phyloP scores from a whole-genome alignment of 2,329 filamentous ascomycete species.

The Chaetothyriales sp. region DNA sequence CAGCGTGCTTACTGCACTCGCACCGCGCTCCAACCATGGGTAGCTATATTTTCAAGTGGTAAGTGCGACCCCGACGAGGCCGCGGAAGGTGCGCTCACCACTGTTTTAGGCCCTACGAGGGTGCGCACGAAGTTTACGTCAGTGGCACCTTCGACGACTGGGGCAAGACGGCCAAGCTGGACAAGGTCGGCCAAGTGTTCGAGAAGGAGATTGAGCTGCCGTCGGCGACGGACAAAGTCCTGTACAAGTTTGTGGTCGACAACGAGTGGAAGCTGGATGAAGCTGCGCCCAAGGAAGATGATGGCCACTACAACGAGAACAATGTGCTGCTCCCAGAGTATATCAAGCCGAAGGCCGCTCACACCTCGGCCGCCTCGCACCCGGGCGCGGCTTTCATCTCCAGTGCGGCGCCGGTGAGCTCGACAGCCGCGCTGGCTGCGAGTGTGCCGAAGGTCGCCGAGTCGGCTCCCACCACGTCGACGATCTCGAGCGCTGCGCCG shows the following conservation, averaged over 20 bases:
- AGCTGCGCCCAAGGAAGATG: constrained; percentile 66
- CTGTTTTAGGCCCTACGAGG: constrained; percentile 59
- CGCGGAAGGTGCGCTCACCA: neutral
- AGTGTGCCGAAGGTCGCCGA: neutral
- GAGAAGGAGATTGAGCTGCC: constrained; percentile 68
- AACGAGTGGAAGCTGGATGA: constrained; percentile 77
- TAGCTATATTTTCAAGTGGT: constrained; percentile 19
- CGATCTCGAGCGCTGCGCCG: constrained; percentile 51
- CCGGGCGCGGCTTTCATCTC: constrained; percentile 28
- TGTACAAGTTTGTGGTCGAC: constrained; percentile 99
- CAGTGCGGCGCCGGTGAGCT: constrained; percentile 55
- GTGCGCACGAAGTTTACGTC: constrained; percentile 68
- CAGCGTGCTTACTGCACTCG: neutral
- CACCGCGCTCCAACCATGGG: constrained; percentile 11
- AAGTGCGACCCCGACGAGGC: constrained; percentile 1
- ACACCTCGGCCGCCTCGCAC: constrained; percentile 6
- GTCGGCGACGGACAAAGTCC: constrained; percentile 55
- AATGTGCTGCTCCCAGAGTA: constrained; percentile 73
- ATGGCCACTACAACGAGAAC: constrained; percentile 75
- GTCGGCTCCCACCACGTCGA: neutral
- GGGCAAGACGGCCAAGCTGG: constrained; percentile 72
- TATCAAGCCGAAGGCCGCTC: constrained; percentile 33
- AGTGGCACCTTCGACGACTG: constrained; percentile 88
- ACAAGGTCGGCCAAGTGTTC: constrained; percentile 59
- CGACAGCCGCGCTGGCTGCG: constrained; percentile 34